Percentiles rank a stretch among this genome's conserved stretches.
Conservation (phyloP, 148 eudicot species). For the Fagopyrum esculentum region DNA sequence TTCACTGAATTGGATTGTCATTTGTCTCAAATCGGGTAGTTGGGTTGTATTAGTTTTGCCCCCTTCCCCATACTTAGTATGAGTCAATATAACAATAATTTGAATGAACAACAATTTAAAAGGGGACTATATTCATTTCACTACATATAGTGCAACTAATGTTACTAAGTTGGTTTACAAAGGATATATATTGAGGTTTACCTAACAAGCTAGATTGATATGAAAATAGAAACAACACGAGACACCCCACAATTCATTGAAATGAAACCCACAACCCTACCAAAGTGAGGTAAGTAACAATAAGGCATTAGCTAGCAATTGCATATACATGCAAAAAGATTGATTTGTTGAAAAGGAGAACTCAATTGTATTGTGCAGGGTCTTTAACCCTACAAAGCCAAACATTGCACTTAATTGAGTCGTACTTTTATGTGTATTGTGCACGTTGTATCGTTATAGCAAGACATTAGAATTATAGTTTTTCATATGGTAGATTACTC, state of each 20-base stretch:
- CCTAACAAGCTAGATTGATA: background rate
- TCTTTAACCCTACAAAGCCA: slow-evolving; percentile 9
- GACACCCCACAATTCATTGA: background rate
- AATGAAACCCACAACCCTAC: background rate
- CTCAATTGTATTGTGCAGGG: background rate
- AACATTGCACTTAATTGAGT: slow-evolving; percentile 6
- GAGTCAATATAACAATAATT: too few species aligned
- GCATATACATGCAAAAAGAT: background rate
- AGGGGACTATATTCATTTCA: too few species aligned
- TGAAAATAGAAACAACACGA: background rate
- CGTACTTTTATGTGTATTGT: background rate
- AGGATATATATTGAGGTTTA: too few species aligned
- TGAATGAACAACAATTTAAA: too few species aligned
- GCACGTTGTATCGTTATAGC: background rate
- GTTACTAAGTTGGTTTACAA: too few species aligned
- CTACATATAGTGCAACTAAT: too few species aligned
- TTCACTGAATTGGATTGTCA: too few species aligned
- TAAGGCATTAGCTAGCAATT: slow-evolving; percentile 4
- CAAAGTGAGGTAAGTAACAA: background rate
- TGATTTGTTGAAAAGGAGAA: slow-evolving; percentile 9
- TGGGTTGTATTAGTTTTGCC: too few species aligned
- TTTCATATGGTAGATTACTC: background rate
- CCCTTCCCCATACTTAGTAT: too few species aligned
- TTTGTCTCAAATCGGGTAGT: too few species aligned
- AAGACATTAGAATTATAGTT: slow-evolving; percentile 1